Evolutionary conservation across 345 rosid genomes (phyloP), one percentile per base, ranked within the genome.

Genomic region (Conringia planisiliqua): DNA sequence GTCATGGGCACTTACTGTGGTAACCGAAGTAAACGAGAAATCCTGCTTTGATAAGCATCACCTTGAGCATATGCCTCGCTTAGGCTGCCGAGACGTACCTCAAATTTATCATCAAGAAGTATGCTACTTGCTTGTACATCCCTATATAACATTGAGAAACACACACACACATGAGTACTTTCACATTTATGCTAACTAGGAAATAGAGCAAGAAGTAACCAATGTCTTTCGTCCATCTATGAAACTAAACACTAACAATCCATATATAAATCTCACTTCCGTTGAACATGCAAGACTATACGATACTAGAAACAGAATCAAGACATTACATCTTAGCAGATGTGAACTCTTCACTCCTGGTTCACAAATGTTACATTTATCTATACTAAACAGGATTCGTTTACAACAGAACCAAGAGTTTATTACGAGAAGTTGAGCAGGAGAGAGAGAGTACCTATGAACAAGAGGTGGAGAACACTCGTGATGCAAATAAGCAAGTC

Each of bases 61-160:
- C 93, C 96, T 88, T 92, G 96, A 67, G 85, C 81, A 80, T 89
- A 90, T 60, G 72, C 93, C 76, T 89, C 97, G 9, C 93, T 89
- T 60, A 96, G 75, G 85, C 98, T 92, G 74, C 98, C 99, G 10
- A 96, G 85, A 66, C 97, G 85, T 62, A 96, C 99, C 80, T 96
- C 99, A 61, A 83, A 96, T 82, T 96, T 96, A 69, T 96, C 99
- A 82, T 96, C 99, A 47, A 96, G 99, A 73, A 96, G 91, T 72
- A 96, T 92, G 73, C 99, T 96, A 80, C 98, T 96, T 59, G 99
- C 98, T 89, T 96, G 99, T 78, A 96, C 88, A 87, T 96, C 99
- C 78, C 99, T 96, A 59, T 71, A 77, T 76, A 67, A 22, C 36
- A 75, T 60, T 33, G n/a, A 79, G 22, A 3, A 3, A 47, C 52